Evolutionary conservation across 2,329 filamentous ascomycete species (phyloP).

Genomic region (Aspergillus neoniger): DNA sequence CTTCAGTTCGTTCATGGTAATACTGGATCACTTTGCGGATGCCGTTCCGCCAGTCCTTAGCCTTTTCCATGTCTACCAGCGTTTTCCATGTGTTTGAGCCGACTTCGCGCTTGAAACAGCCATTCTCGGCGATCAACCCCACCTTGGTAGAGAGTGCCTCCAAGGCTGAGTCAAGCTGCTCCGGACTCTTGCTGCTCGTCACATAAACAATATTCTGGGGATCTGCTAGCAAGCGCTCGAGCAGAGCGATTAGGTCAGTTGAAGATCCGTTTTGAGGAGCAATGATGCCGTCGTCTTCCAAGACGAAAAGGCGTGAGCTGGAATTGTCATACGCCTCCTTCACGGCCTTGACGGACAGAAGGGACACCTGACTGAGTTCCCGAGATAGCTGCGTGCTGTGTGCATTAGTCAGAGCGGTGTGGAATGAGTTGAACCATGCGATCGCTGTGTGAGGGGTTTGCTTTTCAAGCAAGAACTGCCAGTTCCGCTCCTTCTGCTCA

Average conservation of each 20-base stretch:
- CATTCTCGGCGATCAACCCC: conserved; percentile 89
- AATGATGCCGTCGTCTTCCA: conserved; percentile 86
- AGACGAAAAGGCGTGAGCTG: conserved; percentile 73
- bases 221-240: conserved; percentile 76
- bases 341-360: conserved; percentile 68
- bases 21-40: conserved; percentile 82
- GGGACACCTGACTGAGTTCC: conserved; percentile 77
- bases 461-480: conserved; percentile 69
- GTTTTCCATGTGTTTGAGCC: conserved; percentile 69
- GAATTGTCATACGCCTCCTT: conserved; percentile 65
- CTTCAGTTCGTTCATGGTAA: conserved; percentile 84
- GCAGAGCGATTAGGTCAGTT: conserved; percentile 73
- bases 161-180: conserved; percentile 81
- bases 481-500: conserved; percentile 71
- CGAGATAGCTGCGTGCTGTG: conserved; percentile 78
- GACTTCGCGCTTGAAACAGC: conserved; percentile 77
- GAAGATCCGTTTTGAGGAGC: conserved; percentile 73
- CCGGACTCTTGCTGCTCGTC: conserved; percentile 80
- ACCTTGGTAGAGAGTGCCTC: conserved; percentile 66
- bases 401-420: conserved; percentile 67
- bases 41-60: conserved; percentile 75
- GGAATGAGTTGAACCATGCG: conserved; percentile 75
- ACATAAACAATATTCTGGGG: conserved; percentile 82
- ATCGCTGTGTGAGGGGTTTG: conserved; percentile 78
- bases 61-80: conserved; percentile 70